Evolutionary conservation across 1,139 yeast species (phyloP), one percentile per base, ranked within the genome.

Genomic region (Fermentozyma sake): DNA sequence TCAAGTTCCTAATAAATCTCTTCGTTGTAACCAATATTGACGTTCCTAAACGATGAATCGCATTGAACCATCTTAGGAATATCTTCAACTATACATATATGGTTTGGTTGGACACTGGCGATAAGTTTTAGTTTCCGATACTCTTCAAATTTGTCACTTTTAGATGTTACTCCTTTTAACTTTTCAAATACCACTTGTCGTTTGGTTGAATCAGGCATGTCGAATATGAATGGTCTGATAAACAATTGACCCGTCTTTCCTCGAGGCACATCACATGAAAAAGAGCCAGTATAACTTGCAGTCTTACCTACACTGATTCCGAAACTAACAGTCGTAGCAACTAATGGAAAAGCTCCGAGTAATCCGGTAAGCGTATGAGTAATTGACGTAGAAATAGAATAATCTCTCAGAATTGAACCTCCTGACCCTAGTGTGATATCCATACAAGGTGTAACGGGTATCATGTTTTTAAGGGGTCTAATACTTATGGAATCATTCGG

Each of bases 221-320:
- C 31, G 7, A 33, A 27, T 15, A 29, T 29, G 16, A 33, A 23
- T 4, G 46, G 47, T 18, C 34, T 32, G 12, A 40, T 34, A 22
- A 29, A 37, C 23, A 41, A 19, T 20, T 42, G 51, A 2, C 45
- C 54, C 31, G 31, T 39, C 16, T 40, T 32, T 6, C 50, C 51
- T 7, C 34, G 29, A 4, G 20, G 31, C 5, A 42, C 36, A 17
- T 34, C 29, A 31, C 58, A 52, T 14, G 38, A 27, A n/a, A 29
- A 28, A 9, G 32, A 18, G 5, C 35, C 37, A 9, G 30, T n/a
- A 20, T 20, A 46, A 1, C 42, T 19, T 10, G 33, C 26, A n/a
- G 35, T 20, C n/a, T 22, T 12, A 3, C 22, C 26, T 6, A 23
- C 23, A 3, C 22, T 11, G 10, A 17, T 12, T 3, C 27, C 27